Evolutionary conservation across 2,329 filamentous ascomycete species (phyloP).

Genomic region (Colletotrichum magnum): DNA sequence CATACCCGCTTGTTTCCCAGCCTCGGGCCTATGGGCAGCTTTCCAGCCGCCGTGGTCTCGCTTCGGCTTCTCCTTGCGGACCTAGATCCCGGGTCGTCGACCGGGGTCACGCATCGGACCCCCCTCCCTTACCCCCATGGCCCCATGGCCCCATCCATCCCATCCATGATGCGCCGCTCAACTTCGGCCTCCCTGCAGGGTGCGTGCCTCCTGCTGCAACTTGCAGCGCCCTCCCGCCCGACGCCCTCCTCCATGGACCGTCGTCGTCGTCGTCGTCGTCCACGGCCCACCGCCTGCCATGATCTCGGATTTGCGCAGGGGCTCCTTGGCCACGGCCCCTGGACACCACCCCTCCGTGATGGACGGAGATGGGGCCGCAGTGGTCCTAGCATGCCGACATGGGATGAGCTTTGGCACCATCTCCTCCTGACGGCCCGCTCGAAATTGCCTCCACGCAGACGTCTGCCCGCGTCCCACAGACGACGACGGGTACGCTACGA

Average conservation of each 20-base stretch:
- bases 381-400: slow-evolving; percentile 23
- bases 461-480: slow-evolving; percentile 19
- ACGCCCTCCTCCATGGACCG: neutral
- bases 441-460: slow-evolving; percentile 29
- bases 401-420: slow-evolving; percentile 29
- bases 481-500: slow-evolving; percentile 13
- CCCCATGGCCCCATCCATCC: neutral
- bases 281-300: neutral
- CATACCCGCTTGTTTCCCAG: slow-evolving; percentile 30
- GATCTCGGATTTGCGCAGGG: slow-evolving; percentile 36
- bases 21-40: slow-evolving; percentile 34
- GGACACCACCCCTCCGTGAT: slow-evolving; percentile 12
- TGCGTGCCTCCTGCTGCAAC: slow-evolving; percentile 33
- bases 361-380: slow-evolving; percentile 27
- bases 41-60: slow-evolving; percentile 32
- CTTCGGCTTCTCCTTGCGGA: slow-evolving; percentile 19
- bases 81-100: slow-evolving; percentile 15
- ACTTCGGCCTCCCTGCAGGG: slow-evolving; percentile 4
- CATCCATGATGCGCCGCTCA: neutral
- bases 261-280: neutral
- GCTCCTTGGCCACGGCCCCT: slow-evolving; percentile 12
- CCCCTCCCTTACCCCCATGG: neutral
- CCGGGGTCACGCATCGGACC: slow-evolving; percentile 13
- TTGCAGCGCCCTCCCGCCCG: slow-evolving; percentile 10
- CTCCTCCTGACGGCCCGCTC: slow-evolving; percentile 35